Evolutionary conservation across 768 basidiomycete genomes (phyloP).

Genomic region (Boletus sp.): DNA sequence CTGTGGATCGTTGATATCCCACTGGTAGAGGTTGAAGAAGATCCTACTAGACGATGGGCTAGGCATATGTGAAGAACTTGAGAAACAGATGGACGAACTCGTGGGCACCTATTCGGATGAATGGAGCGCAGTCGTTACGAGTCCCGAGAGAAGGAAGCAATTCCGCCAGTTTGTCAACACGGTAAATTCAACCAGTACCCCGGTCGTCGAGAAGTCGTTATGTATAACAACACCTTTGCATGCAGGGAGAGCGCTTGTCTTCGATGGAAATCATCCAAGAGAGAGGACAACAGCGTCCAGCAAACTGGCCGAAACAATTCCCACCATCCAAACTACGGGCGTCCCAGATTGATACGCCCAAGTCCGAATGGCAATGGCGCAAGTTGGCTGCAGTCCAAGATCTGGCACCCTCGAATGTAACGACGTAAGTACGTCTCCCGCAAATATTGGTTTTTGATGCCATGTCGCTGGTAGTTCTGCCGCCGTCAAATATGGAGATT

Average conservation of each 20-base stretch:
- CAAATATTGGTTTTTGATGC: too few relatives aligned
- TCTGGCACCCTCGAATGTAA: constrained; percentile 45
- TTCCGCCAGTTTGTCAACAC: constrained; percentile 72
- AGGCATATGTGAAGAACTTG: constrained; percentile 69
- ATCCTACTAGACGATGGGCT: constrained; percentile 70
- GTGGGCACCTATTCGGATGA: constrained; percentile 67
- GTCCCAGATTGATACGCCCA: constrained; percentile 42
- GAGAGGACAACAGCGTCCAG: constrained; percentile 61
- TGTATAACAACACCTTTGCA: too few relatives aligned
- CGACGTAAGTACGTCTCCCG: constrained; percentile 38
- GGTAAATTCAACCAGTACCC: constrained; percentile 20
- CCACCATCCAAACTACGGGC: constrained; percentile 45
- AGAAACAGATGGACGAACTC: constrained; percentile 62
- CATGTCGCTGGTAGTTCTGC: constrained; percentile 30
- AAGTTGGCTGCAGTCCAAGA: constrained; percentile 48
- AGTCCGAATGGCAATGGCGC: constrained; percentile 56
- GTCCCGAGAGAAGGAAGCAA: constrained; percentile 45
- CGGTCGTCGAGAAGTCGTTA: too few relatives aligned
- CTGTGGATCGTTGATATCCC: too few relatives aligned
- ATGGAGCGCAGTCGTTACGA: constrained; percentile 63
- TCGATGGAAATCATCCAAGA: constrained; percentile 51
- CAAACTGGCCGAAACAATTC: constrained; percentile 64
- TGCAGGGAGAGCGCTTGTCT: too few relatives aligned
- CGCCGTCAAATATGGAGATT: constrained; percentile 63
- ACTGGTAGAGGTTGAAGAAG: constrained; percentile 50